Evolutionary conservation across 352 stramenopile genomes (phyloP).

Genomic region (Elongisporangium senticosum): DNA sequence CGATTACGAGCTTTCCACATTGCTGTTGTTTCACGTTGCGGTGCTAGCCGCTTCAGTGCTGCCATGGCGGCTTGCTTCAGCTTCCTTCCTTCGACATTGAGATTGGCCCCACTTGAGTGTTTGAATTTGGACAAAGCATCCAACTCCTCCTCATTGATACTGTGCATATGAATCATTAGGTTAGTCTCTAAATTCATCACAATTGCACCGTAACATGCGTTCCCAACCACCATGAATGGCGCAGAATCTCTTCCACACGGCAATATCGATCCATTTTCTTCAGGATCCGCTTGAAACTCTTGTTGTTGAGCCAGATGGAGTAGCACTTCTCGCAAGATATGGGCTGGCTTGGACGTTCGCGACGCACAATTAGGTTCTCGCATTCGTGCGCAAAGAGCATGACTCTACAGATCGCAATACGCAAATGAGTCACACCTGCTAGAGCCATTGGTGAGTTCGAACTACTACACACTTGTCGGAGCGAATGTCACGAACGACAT

Average conservation of each 20-base stretch:
- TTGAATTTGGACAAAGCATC: constrained; percentile 54
- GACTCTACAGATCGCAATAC: constrained; percentile 21
- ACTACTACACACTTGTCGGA: constrained; percentile 48
- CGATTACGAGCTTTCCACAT: background rate
- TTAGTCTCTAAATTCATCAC: background rate
- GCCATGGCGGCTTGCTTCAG: constrained; percentile 54
- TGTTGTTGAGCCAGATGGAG: constrained; percentile 48
- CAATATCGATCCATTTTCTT: constrained; percentile 69
- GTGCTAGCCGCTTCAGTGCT: constrained; percentile 28
- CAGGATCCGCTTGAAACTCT: constrained; percentile 63
- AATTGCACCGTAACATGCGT: background rate
- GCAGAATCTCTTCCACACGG: constrained; percentile 49
- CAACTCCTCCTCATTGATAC: constrained; percentile 24
- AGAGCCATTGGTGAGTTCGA: background rate
- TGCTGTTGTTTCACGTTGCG: background rate
- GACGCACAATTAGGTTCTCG: constrained; percentile 48
- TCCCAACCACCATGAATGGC: constrained; percentile 52
- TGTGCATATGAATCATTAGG: background rate
- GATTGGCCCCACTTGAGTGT: constrained; percentile 46
- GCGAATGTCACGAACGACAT: constrained; percentile 56
- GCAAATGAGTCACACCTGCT: background rate
- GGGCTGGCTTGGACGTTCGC: constrained; percentile 32
- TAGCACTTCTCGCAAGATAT: constrained; percentile 54
- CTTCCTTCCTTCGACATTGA: constrained; percentile 53
- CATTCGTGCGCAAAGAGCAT: constrained; percentile 70